Evolutionary conservation across 345 rosid species (phyloP).

Genomic region (Salix brachista): DNA sequence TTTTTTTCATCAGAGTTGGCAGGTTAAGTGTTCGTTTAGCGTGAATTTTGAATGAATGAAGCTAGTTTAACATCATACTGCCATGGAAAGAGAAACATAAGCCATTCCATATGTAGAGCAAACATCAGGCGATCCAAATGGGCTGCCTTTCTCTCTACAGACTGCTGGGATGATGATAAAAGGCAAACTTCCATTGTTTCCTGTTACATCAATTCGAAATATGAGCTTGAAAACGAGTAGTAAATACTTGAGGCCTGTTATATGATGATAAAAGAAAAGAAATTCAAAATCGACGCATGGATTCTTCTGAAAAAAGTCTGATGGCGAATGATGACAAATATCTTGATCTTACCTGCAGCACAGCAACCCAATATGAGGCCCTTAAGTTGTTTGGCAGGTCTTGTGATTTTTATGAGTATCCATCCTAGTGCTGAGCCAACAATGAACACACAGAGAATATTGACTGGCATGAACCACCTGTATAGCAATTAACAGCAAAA

Average conservation of each 20-base stretch:
- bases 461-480: slow-evolving; percentile 60
- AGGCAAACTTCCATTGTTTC: slow-evolving; percentile 32
- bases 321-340: too few relatives aligned
- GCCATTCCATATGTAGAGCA: slow-evolving; percentile 30
- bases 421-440: slow-evolving; percentile 38
- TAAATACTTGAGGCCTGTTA: too few relatives aligned
- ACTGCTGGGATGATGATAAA: slow-evolving; percentile 40
- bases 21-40: neutral
- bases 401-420: slow-evolving; percentile 35
- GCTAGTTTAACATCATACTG: slow-evolving; percentile 21
- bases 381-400: slow-evolving; percentile 32
- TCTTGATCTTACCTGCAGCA: slow-evolving; percentile 13
- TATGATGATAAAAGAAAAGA: too few relatives aligned
- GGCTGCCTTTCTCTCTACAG: slow-evolving; percentile 37
- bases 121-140: slow-evolving; percentile 26
- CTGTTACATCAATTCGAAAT: too few relatives aligned
- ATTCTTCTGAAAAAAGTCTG: too few relatives aligned
- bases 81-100: slow-evolving; percentile 46
- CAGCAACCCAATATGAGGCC: slow-evolving; percentile 54
- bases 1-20: too few relatives aligned
- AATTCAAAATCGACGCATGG: too few relatives aligned
- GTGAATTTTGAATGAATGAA: neutral
- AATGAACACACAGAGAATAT: slow-evolving; percentile 29
- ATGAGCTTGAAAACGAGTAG: too few relatives aligned
- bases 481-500: neutral